phyloP scores from a whole-genome alignment of 2,329 filamentous ascomycete species.

The Ascochyta koolunga region DNA sequence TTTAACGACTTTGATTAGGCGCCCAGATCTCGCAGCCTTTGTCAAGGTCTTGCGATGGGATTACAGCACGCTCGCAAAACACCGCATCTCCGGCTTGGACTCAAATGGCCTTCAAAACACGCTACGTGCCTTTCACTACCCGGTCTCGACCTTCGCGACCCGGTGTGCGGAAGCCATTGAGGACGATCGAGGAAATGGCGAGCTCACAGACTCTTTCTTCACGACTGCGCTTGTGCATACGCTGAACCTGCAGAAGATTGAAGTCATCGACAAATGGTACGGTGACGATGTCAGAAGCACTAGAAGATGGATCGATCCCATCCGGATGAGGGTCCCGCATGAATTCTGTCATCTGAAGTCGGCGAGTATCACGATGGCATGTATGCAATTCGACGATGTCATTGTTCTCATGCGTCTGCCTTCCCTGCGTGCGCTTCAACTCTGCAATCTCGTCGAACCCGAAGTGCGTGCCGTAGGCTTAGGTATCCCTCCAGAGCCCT shows the following conservation, averaged over 20 bases:
- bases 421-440: conserved; percentile 8
- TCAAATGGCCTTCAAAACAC: conserved; percentile 5
- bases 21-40: background rate
- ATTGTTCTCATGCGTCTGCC: conserved; percentile 11
- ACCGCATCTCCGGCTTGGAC: conserved; percentile 5
- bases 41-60: conserved; percentile 11
- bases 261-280: conserved; percentile 16
- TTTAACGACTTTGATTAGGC: conserved; percentile 3
- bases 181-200: background rate
- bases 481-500: conserved; percentile 1
- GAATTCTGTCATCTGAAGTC: conserved; percentile 5
- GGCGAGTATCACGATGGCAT: conserved; percentile 13
- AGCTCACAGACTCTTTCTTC: conserved; percentile 9
- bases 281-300: conserved; percentile 8
- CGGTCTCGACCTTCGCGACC: conserved; percentile 4
- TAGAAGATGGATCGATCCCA: conserved; percentile 11
- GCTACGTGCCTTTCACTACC: conserved; percentile 6
- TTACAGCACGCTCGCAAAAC: conserved; percentile 9
- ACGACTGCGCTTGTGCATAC: conserved; percentile 6
- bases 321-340: conserved; percentile 10
- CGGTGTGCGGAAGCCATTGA: conserved; percentile 1
- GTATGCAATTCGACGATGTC: conserved; percentile 15
- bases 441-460: conserved; percentile 13
- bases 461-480: conserved; percentile 7
- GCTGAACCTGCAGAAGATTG: conserved; percentile 1